Conservation (phyloP, 2,329 filamentous ascomycete species). For the Colletotrichum sp. region DNA sequence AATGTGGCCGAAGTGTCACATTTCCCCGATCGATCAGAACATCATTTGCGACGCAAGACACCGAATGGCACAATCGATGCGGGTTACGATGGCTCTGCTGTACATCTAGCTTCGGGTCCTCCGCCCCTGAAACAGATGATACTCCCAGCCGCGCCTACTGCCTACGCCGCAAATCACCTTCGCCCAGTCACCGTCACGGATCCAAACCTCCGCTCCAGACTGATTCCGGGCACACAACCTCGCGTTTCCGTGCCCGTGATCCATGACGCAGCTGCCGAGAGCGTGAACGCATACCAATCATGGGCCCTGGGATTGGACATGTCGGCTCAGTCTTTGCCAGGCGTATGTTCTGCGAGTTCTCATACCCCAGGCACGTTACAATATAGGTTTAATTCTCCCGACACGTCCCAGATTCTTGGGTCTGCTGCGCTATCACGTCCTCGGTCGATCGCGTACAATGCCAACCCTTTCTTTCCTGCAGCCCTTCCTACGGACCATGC, state of each 20-base stretch:
- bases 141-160: conserved; percentile 58
- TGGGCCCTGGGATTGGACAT: not conserved
- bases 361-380: not conserved
- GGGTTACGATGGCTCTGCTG: conserved; percentile 85
- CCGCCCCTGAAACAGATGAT: conserved; percentile 86
- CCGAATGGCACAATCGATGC: conserved; percentile 92
- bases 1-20: conserved; percentile 1
- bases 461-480: not conserved
- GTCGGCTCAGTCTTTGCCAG: not conserved
- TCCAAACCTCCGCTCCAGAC: not conserved
- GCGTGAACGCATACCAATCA: not conserved
- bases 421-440: not conserved
- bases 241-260: not conserved
- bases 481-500: not conserved
- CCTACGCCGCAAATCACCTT: conserved; percentile 22
- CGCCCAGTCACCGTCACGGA: not conserved
- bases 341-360: not conserved
- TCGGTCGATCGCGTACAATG: not conserved
- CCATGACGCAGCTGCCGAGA: not conserved
- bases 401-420: not conserved
- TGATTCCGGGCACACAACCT: not conserved
- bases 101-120: conserved; percentile 74
- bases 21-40: conserved; percentile 57
- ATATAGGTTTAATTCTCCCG: not conserved
- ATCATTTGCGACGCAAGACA: conserved; percentile 88